These are phyloP conservation scores for Magnaporthales sp. DNA, from an alignment of 2,329 filamentous ascomycete genomes.

Conservation along the genomic window DNA sequence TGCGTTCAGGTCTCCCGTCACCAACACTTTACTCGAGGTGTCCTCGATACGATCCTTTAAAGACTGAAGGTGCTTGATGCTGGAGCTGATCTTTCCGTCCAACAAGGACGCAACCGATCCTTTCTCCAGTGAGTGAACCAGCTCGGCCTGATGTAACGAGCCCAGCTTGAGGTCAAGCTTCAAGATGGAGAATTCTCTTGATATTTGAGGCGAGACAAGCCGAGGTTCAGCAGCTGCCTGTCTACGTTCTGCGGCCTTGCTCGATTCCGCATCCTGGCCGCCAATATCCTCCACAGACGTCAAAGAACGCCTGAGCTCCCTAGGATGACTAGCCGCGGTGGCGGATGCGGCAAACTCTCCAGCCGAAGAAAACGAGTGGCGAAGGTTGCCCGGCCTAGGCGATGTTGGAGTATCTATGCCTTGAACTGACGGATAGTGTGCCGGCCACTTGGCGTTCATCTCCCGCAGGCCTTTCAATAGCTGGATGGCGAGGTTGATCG, in stretches of 20 bases:
- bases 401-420: constrained; percentile 37
- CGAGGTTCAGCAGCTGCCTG: constrained; percentile 47
- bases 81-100: constrained; percentile 90
- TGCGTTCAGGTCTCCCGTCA: constrained; percentile 93
- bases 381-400: constrained; percentile 20
- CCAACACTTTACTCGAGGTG: constrained; percentile 90
- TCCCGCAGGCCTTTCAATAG: constrained; percentile 73
- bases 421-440: constrained; percentile 84
- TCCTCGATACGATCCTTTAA: constrained; percentile 93
- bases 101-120: constrained; percentile 80
- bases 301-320: constrained; percentile 56
- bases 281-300: constrained; percentile 57
- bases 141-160: constrained; percentile 72
- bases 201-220: constrained; percentile 83
- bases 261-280: constrained; percentile 54
- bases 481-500: constrained; percentile 81
- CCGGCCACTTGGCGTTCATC: constrained; percentile 88
- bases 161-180: constrained; percentile 93
- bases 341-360: constrained; percentile 14
- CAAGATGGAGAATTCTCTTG: constrained; percentile 89
- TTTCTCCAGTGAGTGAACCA: constrained; percentile 93
- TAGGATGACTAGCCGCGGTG: constrained; percentile 32
- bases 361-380: constrained; percentile 8
- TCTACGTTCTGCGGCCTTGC: constrained; percentile 57
- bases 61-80: constrained; percentile 79